A percentile compares a stretch with the other conserved stretches of the same genome.
Conservation (phyloP, 1,284 basidiomycete genomes). For the Trichosporon coremiiforme region DNA sequence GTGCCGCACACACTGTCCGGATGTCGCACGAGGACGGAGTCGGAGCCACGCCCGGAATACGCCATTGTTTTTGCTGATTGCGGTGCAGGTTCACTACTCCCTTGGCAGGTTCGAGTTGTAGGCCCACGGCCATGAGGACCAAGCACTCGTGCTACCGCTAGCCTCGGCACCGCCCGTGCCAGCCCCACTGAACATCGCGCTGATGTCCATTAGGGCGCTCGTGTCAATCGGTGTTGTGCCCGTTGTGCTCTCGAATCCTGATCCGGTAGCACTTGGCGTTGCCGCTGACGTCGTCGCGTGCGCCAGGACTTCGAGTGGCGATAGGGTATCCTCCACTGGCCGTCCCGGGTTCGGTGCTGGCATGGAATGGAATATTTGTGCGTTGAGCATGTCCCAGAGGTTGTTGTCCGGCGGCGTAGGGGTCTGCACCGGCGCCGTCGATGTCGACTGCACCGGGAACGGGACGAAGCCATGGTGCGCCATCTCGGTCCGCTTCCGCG, state of each 20-base stretch:
- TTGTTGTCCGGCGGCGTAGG: constrained; percentile 12
- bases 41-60: too few relatives aligned
- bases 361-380: constrained; percentile 13
- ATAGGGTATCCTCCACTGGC: not conserved
- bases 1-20: too few relatives aligned
- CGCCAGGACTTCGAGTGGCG: constrained; percentile 6
- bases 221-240: constrained; percentile 12
- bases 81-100: not conserved
- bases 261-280: not conserved
- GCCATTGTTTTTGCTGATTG: not conserved
- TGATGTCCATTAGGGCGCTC: constrained; percentile 7
- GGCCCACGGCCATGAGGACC: constrained; percentile 12
- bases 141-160: constrained; percentile 2
- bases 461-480: constrained; percentile 15
- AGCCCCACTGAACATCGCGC: constrained; percentile 6
- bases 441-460: constrained; percentile 8
- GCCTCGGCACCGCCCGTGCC: not conserved
- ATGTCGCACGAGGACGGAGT: too few relatives aligned
- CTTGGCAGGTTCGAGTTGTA: constrained; percentile 16
- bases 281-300: constrained; percentile 11
- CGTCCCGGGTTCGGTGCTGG: constrained; percentile 9
- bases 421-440: not conserved
- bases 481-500: constrained; percentile 1
- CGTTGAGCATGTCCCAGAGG: constrained; percentile 11
- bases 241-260: not conserved